These are phyloP conservation scores for Ligustrum vulgare DNA, from an alignment of 257 asterid species.

Conservation along the genomic window DNA sequence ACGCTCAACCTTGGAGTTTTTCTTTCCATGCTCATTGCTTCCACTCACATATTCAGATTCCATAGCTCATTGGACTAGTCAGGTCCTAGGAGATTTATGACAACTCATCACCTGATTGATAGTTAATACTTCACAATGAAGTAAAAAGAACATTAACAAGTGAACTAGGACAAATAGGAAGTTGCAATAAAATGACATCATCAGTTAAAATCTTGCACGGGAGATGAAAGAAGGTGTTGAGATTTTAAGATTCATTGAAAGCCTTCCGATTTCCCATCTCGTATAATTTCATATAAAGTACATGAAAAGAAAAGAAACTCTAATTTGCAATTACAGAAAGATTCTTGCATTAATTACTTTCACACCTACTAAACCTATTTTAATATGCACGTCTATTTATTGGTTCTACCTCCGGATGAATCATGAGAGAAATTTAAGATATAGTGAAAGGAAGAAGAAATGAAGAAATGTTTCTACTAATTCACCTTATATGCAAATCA, in stretches of 20 bases:
- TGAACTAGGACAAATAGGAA: not conserved
- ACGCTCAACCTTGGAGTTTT: constrained; percentile 14
- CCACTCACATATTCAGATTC: constrained; percentile 36
- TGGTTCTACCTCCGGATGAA: not conserved
- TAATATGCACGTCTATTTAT: not conserved
- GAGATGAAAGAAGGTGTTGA: not conserved
- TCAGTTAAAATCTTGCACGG: not conserved
- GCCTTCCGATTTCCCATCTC: not conserved
- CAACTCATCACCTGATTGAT: not conserved
- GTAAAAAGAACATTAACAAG: not conserved
- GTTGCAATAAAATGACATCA: not conserved
- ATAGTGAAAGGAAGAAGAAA: no score
- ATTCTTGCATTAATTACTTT: not conserved
- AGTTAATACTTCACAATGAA: constrained; percentile 14
- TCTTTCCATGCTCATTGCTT: constrained; percentile 20
- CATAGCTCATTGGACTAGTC: constrained; percentile 30
- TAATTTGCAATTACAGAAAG: not conserved
- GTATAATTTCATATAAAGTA: not conserved
- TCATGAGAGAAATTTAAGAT: no score
- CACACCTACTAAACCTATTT: not conserved
- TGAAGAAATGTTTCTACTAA: no score
- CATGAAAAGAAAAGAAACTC: not conserved
- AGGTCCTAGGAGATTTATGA: constrained; percentile 12
- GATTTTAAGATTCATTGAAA: not conserved
- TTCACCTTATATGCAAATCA: not conserved